These are phyloP conservation scores for Hemisphaericaspora subhashii DNA, from an alignment of 1,139 yeast genomes.

Conservation along the genomic window DNA sequence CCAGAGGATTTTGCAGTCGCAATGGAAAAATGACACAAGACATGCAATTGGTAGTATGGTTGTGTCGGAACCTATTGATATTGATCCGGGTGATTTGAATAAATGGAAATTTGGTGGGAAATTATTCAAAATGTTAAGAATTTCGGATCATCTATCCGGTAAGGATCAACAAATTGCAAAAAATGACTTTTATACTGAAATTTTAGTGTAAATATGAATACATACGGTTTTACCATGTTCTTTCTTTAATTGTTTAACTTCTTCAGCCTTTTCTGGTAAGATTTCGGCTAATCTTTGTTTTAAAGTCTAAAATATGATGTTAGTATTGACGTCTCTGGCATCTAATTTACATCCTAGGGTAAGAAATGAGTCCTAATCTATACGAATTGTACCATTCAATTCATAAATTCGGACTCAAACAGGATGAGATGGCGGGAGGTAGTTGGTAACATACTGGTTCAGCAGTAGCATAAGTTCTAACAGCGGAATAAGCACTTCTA, in stretches of 20 bases:
- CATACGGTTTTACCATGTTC: constrained; percentile 82
- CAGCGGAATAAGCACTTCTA: constrained; percentile 34
- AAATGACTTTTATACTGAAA: neutral
- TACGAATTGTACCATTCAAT: too few relatives aligned
- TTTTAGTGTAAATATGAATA: constrained; percentile 14
- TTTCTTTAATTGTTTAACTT: constrained; percentile 84
- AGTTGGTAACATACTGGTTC: constrained; percentile 53
- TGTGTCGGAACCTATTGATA: too few relatives aligned
- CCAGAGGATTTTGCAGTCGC: too few relatives aligned
- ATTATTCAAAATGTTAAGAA: too few relatives aligned
- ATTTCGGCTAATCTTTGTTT: constrained; percentile 93
- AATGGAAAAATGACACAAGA: too few relatives aligned
- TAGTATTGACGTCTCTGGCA: constrained; percentile 8
- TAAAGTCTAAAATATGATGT: constrained; percentile 47
- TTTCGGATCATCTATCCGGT: too few relatives aligned
- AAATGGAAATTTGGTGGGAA: too few relatives aligned
- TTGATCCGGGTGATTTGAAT: too few relatives aligned
- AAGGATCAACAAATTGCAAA: neutral
- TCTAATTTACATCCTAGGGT: too few relatives aligned
- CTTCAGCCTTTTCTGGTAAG: constrained; percentile 89
- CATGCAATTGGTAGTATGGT: too few relatives aligned
- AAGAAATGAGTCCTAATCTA: too few relatives aligned
- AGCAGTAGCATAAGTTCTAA: constrained; percentile 52
- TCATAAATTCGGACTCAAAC: too few relatives aligned
- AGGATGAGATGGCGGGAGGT: neutral